Base-by-base conservation (phyloP, 2,329 filamentous ascomycete species). In the Paecilomyces sp. region DNA sequence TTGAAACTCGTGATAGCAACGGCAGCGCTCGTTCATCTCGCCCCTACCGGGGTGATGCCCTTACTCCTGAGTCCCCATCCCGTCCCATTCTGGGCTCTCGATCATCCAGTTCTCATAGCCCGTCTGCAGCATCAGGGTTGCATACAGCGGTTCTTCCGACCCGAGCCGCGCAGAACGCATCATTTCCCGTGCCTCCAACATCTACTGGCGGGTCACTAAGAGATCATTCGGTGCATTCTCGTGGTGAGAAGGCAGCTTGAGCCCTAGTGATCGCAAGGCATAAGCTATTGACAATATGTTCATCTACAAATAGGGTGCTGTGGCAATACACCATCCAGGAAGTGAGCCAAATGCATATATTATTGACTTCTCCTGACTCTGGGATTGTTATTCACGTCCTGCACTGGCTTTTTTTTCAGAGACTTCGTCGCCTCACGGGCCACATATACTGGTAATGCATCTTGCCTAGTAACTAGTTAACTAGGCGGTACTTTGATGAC, bases 121-220 rank as follows among this genome's bases (percentile, higher is more conserved):
- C 66, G 6, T 71, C 70, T 57, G 71, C 68, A 28, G 70, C 68
- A 58, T 70, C 70, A 57, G 73, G 67, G 28, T 62, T 76, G 54
- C 71, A 74, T 56, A 84, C 83, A 2, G 87, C 88, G 58, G 83
- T 81, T 36, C 77, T 91, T 55, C 87, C 88, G 0, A 82, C 89
- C 60, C 83, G 88, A 54, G 80, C 83, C 53, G 86, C 82, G 31
- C 85, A 86, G 2, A 82, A 79, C 8, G 84, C 83, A 11, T 79
- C 83, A 8, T 77, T 87, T 33, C 85, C 85, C 55, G 81, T 87
- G 22, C 81, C 85, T n/a, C 85, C 77, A 1, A 64, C 70, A 31
- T 65, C 70, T 8, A 63, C 66, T 7, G 66, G 66, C 54, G 66
- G 65, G 33, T 66, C 62, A 31, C 70, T 68, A 67, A 65, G 67